Evolutionary conservation across 202 grass and related monocot genomes (phyloP), one percentile per base, ranked within the genome.

Genomic region (Eragrostis tef): DNA sequence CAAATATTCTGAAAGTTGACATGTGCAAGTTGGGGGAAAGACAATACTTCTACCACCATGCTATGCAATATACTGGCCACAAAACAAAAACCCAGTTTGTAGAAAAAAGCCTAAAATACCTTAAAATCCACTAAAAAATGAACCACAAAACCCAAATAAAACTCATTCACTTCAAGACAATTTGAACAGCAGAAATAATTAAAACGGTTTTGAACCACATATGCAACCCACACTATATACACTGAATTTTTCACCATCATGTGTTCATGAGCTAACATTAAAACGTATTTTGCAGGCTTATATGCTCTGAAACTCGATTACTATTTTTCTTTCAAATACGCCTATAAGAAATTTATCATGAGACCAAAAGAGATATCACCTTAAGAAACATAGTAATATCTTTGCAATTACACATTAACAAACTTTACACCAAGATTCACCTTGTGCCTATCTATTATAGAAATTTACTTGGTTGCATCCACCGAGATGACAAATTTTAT

Each of bases 61-160:
- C 34, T 31, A 43, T 78, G n/a, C 6, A 52, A 26, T 15, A 72
- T 48, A 58, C 52, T 49, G 43, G 58, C 10, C 45, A 81, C 64
- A 63, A 19, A 65, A 53, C 50, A 20, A 46, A 1, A 46, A 31
- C 22, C 39, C 19, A 68, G 36, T 34, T 26, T 11, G 42, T 14
- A 14, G 8, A 16, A 84, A 84, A 68, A 9, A 70, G 10, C 8
- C 9, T 41, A 70, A 77, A 58, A 46, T 69, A 49, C 36, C 50
- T 29, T 34, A 69, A 84, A 36, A 14, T 67, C 25, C 61, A 79
- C 59, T 6, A 4, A 27, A 58, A n/a, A 79, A 79, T 65, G 10
- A 83, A 69, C 16, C 26, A 34, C 9, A 88, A 74, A 58, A 52
- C 29, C 19, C 43, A 88, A 74, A 61, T 51, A 67, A 54, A 15